Percentiles rank a stretch among this genome's conserved stretches.
These are phyloP conservation scores for Ceratocystis eucalypticola DNA, from an alignment of 2,329 filamentous ascomycete species.

Conservation along the genomic window DNA sequence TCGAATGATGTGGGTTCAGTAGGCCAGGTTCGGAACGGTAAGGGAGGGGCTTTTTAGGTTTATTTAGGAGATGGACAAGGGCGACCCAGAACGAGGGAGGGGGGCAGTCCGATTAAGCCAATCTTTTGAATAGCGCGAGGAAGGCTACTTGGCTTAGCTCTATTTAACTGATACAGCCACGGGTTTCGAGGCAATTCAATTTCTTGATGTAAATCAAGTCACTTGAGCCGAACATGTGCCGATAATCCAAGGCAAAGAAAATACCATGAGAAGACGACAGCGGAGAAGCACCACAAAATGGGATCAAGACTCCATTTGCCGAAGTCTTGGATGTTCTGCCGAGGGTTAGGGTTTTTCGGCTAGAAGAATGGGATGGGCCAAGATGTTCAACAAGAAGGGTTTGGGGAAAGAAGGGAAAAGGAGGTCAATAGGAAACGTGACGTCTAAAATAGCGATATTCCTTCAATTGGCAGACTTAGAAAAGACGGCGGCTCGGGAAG, in stretches of 20 bases:
- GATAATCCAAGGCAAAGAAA: not conserved
- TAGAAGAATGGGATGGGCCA: not conserved
- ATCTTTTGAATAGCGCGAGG: not conserved
- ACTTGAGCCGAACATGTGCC: not conserved
- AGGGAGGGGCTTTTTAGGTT: not conserved
- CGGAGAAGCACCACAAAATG: not conserved
- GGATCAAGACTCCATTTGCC: not conserved
- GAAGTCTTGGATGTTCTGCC: not conserved
- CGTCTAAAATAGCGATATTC: not conserved
- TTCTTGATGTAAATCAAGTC: not conserved
- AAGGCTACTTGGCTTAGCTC: not conserved
- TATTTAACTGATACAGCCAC: not conserved
- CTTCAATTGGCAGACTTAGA: not conserved
- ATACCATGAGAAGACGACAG: not conserved
- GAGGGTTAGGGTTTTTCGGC: slow-evolving; percentile 7
- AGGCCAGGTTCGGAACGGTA: not conserved
- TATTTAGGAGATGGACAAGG: not conserved
- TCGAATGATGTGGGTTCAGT: not conserved
- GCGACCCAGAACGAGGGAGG: not conserved
- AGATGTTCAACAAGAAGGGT: not conserved
- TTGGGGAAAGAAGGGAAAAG: not conserved
- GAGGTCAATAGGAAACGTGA: not conserved
- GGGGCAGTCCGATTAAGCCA: not conserved
- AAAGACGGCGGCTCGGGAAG: not conserved
- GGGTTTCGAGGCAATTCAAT: not conserved